phyloP scores from a whole-genome alignment of 179 eudicot species.

The Heliamphora pulchella region DNA sequence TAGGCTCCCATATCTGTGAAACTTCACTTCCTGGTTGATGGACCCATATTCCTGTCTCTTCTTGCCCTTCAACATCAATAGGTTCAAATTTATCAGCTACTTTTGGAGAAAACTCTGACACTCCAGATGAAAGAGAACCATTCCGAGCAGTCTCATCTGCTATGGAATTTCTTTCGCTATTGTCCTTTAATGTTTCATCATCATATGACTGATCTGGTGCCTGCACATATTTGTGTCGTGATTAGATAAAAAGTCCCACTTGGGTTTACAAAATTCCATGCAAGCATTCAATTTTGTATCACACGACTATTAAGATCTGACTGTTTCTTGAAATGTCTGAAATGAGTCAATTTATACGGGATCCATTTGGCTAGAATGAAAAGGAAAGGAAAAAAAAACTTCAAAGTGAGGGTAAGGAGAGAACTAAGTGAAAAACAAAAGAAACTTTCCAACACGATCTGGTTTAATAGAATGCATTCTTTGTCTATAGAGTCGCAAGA shows the following conservation, averaged over 20 bases:
- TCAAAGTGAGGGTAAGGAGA: neutral
- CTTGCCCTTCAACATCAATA: constrained; percentile 60
- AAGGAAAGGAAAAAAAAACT: neutral
- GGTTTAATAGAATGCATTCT: neutral
- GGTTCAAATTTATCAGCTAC: constrained; percentile 60
- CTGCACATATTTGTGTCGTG: constrained; percentile 25
- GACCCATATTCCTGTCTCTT: constrained; percentile 81
- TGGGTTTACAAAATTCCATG: neutral
- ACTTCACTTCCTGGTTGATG: constrained; percentile 79
- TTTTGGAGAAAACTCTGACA: constrained; percentile 26
- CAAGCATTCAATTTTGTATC: neutral
- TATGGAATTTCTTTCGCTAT: constrained; percentile 20
- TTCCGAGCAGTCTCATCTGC: constrained; percentile 22
- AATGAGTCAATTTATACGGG: neutral
- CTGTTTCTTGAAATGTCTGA: neutral
- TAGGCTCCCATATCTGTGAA: constrained; percentile 70
- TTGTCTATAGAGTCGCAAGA: neutral
- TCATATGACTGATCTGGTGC: constrained; percentile 27
- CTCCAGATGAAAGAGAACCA: constrained; percentile 18
- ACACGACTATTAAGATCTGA: neutral
- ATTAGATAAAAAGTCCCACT: neutral
- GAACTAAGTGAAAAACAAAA: neutral
- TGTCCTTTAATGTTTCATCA: constrained; percentile 19
- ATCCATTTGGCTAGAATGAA: neutral
- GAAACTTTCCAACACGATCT: neutral